Conservation (phyloP, 192 early-diverging fungal species). For the Coemansia sp. region DNA sequence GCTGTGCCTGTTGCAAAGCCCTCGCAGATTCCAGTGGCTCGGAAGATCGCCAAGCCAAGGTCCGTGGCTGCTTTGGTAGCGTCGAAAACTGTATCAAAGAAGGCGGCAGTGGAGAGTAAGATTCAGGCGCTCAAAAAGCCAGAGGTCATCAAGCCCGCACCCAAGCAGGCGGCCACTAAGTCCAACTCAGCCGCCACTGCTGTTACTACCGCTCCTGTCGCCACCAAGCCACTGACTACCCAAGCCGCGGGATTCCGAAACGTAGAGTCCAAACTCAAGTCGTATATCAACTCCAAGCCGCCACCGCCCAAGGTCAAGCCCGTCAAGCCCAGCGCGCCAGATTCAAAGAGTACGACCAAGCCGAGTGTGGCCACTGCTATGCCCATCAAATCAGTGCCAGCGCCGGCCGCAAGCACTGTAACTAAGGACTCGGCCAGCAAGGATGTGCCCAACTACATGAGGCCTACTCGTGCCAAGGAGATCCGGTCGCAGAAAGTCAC, state of each 20-base stretch:
- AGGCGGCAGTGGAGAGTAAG: conserved; percentile 8
- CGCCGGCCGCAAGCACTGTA: neutral
- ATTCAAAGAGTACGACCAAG: conserved; percentile 2
- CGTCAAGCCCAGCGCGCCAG: conserved; percentile 15
- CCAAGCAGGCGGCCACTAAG: neutral
- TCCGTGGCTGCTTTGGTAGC: neutral
- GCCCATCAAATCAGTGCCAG: neutral
- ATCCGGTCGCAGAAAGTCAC: conserved; percentile 23
- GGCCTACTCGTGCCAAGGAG: conserved; percentile 38
- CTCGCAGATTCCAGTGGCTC: conserved; percentile 18
- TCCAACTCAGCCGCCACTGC: neutral
- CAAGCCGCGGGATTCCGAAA: conserved; percentile 21
- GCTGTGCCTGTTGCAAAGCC: neutral
- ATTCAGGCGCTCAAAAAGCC: conserved; percentile 2
- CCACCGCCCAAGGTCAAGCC: conserved; percentile 22
- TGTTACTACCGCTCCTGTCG: neutral
- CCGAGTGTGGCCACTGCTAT: neutral
- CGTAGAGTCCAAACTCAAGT: conserved; percentile 52
- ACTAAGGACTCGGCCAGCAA: conserved; percentile 7
- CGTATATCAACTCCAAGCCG: conserved; percentile 44
- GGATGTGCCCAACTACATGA: conserved; percentile 42
- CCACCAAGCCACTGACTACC: neutral
- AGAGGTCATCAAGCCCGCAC: neutral
- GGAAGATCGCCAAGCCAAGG: conserved; percentile 7
- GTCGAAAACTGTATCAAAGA: neutral